Evolutionary conservation across 345 rosid genomes (phyloP).

Genomic region (Kandelia obovata): DNA sequence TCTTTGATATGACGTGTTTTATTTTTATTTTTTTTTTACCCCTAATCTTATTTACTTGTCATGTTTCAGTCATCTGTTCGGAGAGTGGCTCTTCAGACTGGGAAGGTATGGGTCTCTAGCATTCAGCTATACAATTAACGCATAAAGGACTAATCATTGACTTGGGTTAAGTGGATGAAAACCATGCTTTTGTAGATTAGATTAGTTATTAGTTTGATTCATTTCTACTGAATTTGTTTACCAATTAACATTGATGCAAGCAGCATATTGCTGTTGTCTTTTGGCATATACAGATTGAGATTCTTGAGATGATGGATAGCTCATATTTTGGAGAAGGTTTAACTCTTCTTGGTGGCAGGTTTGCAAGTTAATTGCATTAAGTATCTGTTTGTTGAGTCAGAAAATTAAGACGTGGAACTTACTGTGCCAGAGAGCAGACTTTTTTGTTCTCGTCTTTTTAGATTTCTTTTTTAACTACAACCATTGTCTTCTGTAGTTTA

Average conservation of each 20-base stretch:
- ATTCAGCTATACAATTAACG: background rate
- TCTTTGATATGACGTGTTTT: background rate
- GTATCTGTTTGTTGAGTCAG: conserved; percentile 1
- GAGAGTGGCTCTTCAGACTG: conserved; percentile 63
- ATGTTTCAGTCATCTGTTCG: conserved; percentile 78
- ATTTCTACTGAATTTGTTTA: too few species aligned
- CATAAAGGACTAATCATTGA: background rate
- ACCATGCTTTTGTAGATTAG: background rate
- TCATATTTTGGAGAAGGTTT: conserved; percentile 85
- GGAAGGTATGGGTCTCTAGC: conserved; percentile 51
- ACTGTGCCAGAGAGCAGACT: too few species aligned
- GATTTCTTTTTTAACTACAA: too few species aligned
- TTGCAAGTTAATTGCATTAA: background rate
- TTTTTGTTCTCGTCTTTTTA: too few species aligned
- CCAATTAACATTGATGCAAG: background rate
- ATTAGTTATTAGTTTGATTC: too few species aligned
- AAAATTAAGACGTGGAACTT: too few species aligned
- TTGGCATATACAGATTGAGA: conserved; percentile 47
- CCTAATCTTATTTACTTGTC: background rate
- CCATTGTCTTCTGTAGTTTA: too few species aligned
- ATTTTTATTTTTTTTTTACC: background rate
- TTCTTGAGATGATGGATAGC: conserved; percentile 46
- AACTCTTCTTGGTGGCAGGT: conserved; percentile 84
- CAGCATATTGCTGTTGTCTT: background rate
- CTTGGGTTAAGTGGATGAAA: background rate